Conservation (phyloP, 2,329 filamentous ascomycete genomes). For the Xylariaceae sp. region DNA sequence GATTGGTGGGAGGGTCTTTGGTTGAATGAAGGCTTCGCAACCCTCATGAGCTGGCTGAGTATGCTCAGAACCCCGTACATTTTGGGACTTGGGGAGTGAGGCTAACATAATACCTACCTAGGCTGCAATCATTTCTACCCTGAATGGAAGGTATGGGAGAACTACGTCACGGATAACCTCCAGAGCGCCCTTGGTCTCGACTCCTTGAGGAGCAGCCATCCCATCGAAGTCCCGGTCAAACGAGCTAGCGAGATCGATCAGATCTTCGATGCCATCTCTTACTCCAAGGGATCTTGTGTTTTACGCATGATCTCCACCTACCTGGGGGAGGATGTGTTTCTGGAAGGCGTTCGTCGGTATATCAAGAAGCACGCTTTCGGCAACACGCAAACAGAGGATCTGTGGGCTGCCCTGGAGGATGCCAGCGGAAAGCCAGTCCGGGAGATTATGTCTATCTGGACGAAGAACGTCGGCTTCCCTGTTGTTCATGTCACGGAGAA, state of each 20-base stretch:
- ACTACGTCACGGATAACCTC: constrained; percentile 87
- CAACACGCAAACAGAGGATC: constrained; percentile 84
- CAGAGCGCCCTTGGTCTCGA: constrained; percentile 84
- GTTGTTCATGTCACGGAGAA: constrained; percentile 83
- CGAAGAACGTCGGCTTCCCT: constrained; percentile 90
- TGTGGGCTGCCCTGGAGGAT: constrained; percentile 82
- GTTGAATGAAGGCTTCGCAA: constrained; percentile 91
- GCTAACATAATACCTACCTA: constrained; percentile 37
- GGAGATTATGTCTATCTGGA: constrained; percentile 92
- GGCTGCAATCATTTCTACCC: constrained; percentile 87
- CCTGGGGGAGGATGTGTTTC: constrained; percentile 84
- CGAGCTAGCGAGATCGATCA: constrained; percentile 94
- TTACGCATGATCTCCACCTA: constrained; percentile 97
- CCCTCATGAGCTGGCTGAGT: constrained; percentile 76
- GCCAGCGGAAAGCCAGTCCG: constrained; percentile 89
- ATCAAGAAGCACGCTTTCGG: constrained; percentile 96
- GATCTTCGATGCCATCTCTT: constrained; percentile 96
- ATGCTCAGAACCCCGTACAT: too few relatives aligned
- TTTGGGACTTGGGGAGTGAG: too few relatives aligned
- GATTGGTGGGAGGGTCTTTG: constrained; percentile 98
- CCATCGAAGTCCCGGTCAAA: constrained; percentile 94
- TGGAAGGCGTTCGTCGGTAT: constrained; percentile 85
- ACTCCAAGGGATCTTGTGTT: constrained; percentile 93
- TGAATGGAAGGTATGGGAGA: constrained; percentile 97
- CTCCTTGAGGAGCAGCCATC: constrained; percentile 88